Conservation (phyloP, 164 flowering plant species). For the Magnolia officinalis region DNA sequence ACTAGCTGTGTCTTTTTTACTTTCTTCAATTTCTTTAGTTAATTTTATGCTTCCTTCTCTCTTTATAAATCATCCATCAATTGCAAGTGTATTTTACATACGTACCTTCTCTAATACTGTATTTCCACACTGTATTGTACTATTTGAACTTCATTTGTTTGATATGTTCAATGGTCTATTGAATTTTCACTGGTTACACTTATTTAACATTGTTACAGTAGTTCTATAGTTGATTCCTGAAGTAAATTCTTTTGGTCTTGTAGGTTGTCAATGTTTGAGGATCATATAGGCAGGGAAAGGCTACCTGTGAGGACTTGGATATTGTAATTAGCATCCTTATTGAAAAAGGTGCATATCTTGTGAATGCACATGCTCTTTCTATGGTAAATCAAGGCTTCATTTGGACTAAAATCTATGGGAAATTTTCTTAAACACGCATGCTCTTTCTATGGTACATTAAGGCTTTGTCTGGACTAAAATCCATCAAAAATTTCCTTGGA, state of each 20-base stretch:
- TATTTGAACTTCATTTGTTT: background rate
- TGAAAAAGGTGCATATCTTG: constrained; percentile 56
- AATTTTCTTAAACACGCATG: no score
- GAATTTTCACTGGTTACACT: no score
- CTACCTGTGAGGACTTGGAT: constrained; percentile 94
- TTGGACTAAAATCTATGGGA: no score
- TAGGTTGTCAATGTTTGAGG: constrained; percentile 77
- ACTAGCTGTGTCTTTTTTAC: background rate
- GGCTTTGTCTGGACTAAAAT: no score
- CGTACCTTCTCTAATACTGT: background rate
- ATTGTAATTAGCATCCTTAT: constrained; percentile 88
- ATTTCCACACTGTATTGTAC: background rate
- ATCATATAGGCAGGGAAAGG: constrained; percentile 93
- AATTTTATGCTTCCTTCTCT: background rate
- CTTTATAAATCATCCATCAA: background rate
- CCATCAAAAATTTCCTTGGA: no score
- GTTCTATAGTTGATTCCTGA: background rate
- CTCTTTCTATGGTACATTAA: background rate
- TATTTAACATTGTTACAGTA: background rate
- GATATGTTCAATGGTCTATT: background rate
- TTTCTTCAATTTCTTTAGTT: background rate
- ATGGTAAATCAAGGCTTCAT: no score
- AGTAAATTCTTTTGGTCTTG: constrained; percentile 11
- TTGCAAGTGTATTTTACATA: background rate
- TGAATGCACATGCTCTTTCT: no score